Percentiles rank a stretch among this genome's conserved stretches.
phyloP scores from a whole-genome alignment of 176 grass and related monocot genomes.

The Triticum aestivum region DNA sequence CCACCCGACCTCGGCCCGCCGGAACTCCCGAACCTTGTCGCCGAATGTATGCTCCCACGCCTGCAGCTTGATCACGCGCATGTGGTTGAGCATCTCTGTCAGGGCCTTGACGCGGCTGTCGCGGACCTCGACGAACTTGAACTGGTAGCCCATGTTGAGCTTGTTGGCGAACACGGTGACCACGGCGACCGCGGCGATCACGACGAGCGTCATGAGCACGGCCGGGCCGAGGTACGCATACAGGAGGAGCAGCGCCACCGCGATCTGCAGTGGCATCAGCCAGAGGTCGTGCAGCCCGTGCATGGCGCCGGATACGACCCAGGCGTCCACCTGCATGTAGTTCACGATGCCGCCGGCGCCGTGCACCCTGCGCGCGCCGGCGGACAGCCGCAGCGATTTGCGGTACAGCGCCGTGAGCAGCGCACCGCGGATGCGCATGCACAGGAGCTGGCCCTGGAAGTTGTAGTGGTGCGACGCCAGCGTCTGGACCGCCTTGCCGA shows the following conservation, averaged over 20 bases:
- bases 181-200: conserved; percentile 35
- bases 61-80: conserved; percentile 69
- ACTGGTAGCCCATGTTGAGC: conserved; percentile 40
- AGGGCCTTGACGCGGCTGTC: conserved; percentile 67
- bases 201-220: conserved; percentile 51
- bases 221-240: conserved; percentile 55
- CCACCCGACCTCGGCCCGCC: conserved; percentile 46
- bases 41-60: conserved; percentile 62
- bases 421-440: conserved; percentile 63
- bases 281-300: conserved; percentile 44
- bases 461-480: conserved; percentile 62
- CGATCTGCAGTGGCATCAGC: conserved; percentile 69
- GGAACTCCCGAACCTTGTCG: conserved; percentile 32
- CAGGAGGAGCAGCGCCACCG: conserved; percentile 46
- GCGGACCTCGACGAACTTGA: conserved; percentile 45
- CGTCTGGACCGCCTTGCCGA: conserved; percentile 43
- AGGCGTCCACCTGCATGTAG: conserved; percentile 69
- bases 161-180: conserved; percentile 44
- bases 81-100: conserved; percentile 71
- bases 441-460: conserved; percentile 60
- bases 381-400: conserved; percentile 62
- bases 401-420: conserved; percentile 55
- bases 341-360: conserved; percentile 62
- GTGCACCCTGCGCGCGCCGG: conserved; percentile 50
- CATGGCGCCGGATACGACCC: conserved; percentile 46